phyloP scores from a whole-genome alignment of 176 grass and related monocot genomes.

The Dactylis glomerata region DNA sequence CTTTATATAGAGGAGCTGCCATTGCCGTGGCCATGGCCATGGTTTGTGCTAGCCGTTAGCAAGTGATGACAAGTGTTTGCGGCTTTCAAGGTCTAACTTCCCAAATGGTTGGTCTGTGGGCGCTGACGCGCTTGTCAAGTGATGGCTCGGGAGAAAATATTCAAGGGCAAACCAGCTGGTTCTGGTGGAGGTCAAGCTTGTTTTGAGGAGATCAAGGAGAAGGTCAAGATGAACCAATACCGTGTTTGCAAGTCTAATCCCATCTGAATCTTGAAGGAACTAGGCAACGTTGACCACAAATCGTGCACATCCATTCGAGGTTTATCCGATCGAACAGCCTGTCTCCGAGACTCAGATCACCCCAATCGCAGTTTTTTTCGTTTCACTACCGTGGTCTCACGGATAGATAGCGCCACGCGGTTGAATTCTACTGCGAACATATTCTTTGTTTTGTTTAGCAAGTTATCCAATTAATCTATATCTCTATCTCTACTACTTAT shows the following conservation, averaged over 20 bases:
- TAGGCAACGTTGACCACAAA: not conserved
- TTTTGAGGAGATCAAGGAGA: constrained; percentile 24
- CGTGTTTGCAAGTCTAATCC: not conserved
- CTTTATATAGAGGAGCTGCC: constrained; percentile 32
- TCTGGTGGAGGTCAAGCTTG: constrained; percentile 12
- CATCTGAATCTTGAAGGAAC: not conserved
- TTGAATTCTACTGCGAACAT: too few relatives aligned
- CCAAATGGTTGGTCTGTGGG: not conserved
- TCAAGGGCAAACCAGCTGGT: not conserved
- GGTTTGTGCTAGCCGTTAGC: not conserved
- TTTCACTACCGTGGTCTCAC: too few relatives aligned
- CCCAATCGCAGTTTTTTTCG: too few relatives aligned
- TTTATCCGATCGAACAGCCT: not conserved
- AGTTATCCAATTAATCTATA: too few relatives aligned
- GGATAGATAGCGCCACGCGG: too few relatives aligned
- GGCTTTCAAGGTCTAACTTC: not conserved
- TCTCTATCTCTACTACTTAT: too few relatives aligned
- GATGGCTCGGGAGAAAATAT: too few relatives aligned
- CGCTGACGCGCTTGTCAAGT: constrained; percentile 1
- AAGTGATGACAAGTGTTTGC: constrained; percentile 33
- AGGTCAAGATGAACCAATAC: not conserved
- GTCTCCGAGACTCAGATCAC: not conserved
- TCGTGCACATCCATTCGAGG: not conserved
- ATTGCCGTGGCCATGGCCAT: not conserved
- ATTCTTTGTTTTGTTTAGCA: too few relatives aligned